Evolutionary conservation across 345 rosid species (phyloP), one percentile per base, ranked within the genome.

Genomic region (Heritiera fomes): DNA sequence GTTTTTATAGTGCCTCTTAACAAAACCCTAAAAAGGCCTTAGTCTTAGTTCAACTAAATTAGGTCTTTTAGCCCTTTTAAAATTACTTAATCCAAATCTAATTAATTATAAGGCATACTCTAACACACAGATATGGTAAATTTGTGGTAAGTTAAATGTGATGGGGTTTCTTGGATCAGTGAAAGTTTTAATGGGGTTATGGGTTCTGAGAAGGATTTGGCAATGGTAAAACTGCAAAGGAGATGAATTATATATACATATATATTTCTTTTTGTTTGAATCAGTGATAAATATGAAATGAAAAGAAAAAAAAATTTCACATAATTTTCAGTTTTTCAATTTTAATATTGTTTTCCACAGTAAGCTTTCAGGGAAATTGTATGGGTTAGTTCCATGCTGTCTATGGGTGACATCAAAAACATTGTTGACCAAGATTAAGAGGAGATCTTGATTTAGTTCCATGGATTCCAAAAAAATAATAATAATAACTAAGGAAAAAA

Each of bases 391-490:
- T 84, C 84, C 18, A 80, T 82, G 75, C 20, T 89, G 4, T 82
- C 79, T 40, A 83, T 74, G 43, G 92, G 92, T 5, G 90, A 89
- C 64, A 82, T 89, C 7, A 75, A 75, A 30, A 84, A 69, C 40
- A 83, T 84, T 28, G 85, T 87, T 15, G 94, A 89, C 84, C 87
- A 18, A 84, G 84, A 74, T 77, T 90, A 62, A 49, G 77, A 45
- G 89, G 88, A 32, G 78, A 85, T 15, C 61, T 77, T 30, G 80
- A 84, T 58, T 68, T 0, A 84, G 88, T 75, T 85, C 89, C 10
- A 78, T 81, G 90, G 92, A 89, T n/a, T n/a, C n/a, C n/a, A n/a
- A n/a, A n/a, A n/a, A n/a, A n/a, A n/a, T n/a, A n/a, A n/a, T n/a
- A n/a, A n/a, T n/a, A n/a, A n/a, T n/a, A n/a, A n/a, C n/a, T n/a